These are phyloP conservation scores for Letharia lupina DNA, from an alignment of 495 filamentous ascomycete species.

Conservation along the genomic window DNA sequence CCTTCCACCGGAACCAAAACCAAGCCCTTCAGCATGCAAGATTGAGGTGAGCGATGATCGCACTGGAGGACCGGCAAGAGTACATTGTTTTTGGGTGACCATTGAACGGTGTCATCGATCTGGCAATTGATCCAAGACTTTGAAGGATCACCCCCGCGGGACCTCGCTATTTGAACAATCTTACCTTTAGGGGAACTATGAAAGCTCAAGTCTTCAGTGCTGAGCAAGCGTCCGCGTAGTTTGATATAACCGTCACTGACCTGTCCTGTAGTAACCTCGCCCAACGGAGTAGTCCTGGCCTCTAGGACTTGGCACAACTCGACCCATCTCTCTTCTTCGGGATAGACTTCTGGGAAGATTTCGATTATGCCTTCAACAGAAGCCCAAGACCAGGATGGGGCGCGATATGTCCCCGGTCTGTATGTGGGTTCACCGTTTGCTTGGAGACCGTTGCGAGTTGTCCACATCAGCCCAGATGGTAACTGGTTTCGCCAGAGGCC, in stretches of 20 bases:
- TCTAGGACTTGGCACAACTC: background rate
- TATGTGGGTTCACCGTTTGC: background rate
- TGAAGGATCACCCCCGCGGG: background rate
- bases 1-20: background rate
- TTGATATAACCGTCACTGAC: slow-evolving; percentile 1
- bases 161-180: background rate
- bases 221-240: background rate
- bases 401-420: slow-evolving; percentile 4
- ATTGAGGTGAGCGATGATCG: background rate
- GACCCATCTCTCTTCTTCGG: background rate
- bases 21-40: slow-evolving; percentile 1
- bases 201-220: background rate
- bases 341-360: background rate
- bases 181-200: background rate
- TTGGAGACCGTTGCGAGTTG: background rate
- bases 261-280: slow-evolving; percentile 1
- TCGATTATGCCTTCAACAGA: background rate
- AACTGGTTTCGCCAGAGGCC: background rate
- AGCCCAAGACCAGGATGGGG: slow-evolving; percentile 8
- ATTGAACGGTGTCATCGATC: background rate
- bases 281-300: background rate
- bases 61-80: background rate
- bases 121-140: background rate
- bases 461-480: background rate
- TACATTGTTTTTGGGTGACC: background rate